Base-by-base conservation (phyloP, 257 asterid species). In the Ehretia macrophylla region DNA sequence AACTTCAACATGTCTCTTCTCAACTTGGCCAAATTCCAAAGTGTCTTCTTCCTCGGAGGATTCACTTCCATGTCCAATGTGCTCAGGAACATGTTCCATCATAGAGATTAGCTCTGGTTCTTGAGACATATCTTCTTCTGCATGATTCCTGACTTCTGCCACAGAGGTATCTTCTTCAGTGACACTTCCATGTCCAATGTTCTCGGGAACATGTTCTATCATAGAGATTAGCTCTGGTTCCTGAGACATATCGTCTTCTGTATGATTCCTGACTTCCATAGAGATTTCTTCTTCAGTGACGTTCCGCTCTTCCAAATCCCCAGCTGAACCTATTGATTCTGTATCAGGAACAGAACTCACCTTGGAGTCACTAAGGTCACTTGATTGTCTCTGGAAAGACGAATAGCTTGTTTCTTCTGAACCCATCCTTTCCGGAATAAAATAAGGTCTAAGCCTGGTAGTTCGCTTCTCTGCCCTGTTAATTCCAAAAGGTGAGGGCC, bases 331-430 rank as follows among this genome's bases (percentile, higher is more conserved):
- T 27, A 75, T 50, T 18, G 98, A 87, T 27, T 83, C 96, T 10
- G 91, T 77, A 65, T 85, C 95, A 60, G 80, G 95, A 75, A 75
- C 69, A 61, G 94, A 87, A 75, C 88, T 83, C 53, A 66, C 84
- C 71, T 85, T 87, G 22, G 98, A 90, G 38, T 90, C 96, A 69
- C 91, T 87, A 61, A 87, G 81, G 56, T 73, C 96, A 69, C 95
- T 90, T 12, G 74, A 77, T 59, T 87, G 95, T 54, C 89, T 62
- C 63, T 74, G 87, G 68, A 87, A 78, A 14, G 67, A 52, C 39
- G 87, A 70, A 71, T 74, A 83, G 85, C 83, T 72, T 27, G 89
- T 75, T 63, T 77, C 85, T 69, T 81, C 89, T 1, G 81, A 72
- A 73, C 66, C 63, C 48, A 73, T 63, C 52, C 72, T 58, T 70